Conservation (phyloP, 805 yeast species). For the Hanseniaspora taiwanica region DNA sequence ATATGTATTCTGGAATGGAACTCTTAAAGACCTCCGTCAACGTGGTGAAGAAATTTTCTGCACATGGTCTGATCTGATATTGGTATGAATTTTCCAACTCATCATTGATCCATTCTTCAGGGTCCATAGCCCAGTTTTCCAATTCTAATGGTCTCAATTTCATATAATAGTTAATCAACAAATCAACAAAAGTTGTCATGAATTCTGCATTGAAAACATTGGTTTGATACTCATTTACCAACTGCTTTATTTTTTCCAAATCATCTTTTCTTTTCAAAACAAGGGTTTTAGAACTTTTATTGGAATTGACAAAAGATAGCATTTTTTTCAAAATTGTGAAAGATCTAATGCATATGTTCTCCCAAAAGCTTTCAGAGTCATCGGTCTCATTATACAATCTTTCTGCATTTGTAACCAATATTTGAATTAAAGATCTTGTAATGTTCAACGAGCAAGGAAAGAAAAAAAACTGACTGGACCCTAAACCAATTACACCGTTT, state of each 20-base stretch:
- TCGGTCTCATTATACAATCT: conserved; percentile 41
- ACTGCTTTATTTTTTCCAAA: conserved; percentile 45
- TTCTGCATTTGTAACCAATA: conserved; percentile 54
- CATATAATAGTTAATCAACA: conserved; percentile 62
- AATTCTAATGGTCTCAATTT: conserved; percentile 62
- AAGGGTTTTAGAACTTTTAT: conserved; percentile 50
- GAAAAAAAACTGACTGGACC: conserved; percentile 62
- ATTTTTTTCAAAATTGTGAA: conserved; percentile 52
- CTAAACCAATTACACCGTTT: conserved; percentile 24
- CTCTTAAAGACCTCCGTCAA: conserved; percentile 51
- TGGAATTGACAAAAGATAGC: conserved; percentile 40
- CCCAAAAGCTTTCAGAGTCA: conserved; percentile 55
- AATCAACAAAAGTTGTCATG: conserved; percentile 45
- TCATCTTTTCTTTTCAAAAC: conserved; percentile 47
- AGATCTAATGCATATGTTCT: conserved; percentile 51
- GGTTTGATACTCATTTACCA: conserved; percentile 37
- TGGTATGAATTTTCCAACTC: conserved; percentile 71
- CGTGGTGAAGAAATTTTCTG: conserved; percentile 73
- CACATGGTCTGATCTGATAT: conserved; percentile 72
- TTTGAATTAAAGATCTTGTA: conserved; percentile 42
- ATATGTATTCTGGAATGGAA: conserved; percentile 38
- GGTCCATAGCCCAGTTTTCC: conserved; percentile 72
- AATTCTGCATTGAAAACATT: conserved; percentile 48
- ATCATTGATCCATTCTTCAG: conserved; percentile 88
- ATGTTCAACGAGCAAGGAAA: conserved; percentile 52